Conservation (phyloP, 768 basidiomycete genomes). For the Auriscalpium microsporum region DNA sequence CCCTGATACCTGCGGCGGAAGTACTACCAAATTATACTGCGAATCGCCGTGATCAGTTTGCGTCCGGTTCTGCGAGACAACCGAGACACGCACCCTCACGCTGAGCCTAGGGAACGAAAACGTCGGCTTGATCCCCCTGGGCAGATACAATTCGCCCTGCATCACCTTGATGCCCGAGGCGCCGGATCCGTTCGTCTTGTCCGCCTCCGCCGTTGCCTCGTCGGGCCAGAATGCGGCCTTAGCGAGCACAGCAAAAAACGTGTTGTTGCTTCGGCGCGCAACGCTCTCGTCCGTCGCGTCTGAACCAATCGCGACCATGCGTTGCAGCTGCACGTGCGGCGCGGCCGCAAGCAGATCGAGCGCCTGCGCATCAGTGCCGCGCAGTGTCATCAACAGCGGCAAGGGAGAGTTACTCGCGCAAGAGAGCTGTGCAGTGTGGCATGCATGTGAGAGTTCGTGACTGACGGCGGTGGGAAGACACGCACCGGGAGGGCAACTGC, state of each 20-base stretch:
- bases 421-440: slow-evolving; percentile 28
- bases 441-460: neutral
- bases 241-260: slow-evolving; percentile 34
- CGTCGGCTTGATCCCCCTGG: slow-evolving; percentile 33
- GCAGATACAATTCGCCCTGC: slow-evolving; percentile 43
- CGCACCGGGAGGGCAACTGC: slow-evolving; percentile 42
- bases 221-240: slow-evolving; percentile 41
- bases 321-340: slow-evolving; percentile 34
- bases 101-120: slow-evolving; percentile 39
- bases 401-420: slow-evolving; percentile 44
- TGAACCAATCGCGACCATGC: slow-evolving; percentile 39
- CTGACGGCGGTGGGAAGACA: neutral
- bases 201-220: neutral
- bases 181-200: neutral
- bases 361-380: slow-evolving; percentile 35
- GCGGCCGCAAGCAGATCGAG: slow-evolving; percentile 40
- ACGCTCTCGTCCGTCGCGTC: slow-evolving; percentile 7
- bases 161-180: slow-evolving; percentile 17
- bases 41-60: neutral
- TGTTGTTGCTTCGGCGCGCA: slow-evolving; percentile 36
- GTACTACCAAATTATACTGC: slow-evolving; percentile 39
- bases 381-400: slow-evolving; percentile 40
- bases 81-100: slow-evolving; percentile 31
- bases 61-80: neutral
- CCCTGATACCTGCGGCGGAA: slow-evolving; percentile 36